These are phyloP conservation scores for Geotrichum australiense DNA, from an alignment of 1,139 yeast genomes.

Conservation along the genomic window DNA sequence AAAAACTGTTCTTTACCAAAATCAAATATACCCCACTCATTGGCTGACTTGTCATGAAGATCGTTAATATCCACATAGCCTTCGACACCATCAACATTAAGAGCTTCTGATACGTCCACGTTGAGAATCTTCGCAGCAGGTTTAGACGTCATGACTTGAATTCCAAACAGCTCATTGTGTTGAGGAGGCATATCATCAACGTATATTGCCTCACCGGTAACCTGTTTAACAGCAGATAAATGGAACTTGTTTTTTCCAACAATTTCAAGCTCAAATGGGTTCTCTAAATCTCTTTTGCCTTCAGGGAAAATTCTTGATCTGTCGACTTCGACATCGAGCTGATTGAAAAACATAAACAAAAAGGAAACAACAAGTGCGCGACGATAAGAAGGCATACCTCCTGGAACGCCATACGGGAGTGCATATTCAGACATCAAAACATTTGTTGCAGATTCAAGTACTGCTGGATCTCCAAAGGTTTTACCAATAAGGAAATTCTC, in stretches of 20 bases:
- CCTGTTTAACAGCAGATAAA: constrained; percentile 40
- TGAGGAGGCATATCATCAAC: constrained; percentile 40
- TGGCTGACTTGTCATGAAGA: constrained; percentile 34
- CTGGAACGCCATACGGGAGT: constrained; percentile 40
- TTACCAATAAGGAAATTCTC: constrained; percentile 30
- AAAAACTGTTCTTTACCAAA: constrained; percentile 40
- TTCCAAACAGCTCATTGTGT: constrained; percentile 38
- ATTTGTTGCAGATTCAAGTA: constrained; percentile 31
- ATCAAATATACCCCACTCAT: constrained; percentile 39
- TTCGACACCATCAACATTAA: constrained; percentile 37
- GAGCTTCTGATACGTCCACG: constrained; percentile 36
- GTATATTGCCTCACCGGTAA: constrained; percentile 41
- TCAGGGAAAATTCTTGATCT: constrained; percentile 30
- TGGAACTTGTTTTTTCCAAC: constrained; percentile 40
- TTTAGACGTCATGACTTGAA: constrained; percentile 38
- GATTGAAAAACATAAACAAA: constrained; percentile 37
- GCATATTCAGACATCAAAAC: constrained; percentile 34
- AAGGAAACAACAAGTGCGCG: constrained; percentile 39
- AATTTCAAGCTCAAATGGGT: constrained; percentile 34
- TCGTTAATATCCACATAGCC: constrained; percentile 40
- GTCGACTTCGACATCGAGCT: constrained; percentile 30
- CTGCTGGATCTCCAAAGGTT: constrained; percentile 21
- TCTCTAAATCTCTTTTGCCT: constrained; percentile 37
- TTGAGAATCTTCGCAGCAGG: constrained; percentile 39
- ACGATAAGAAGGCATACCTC: constrained; percentile 43